Evolutionary conservation across 352 stramenopile genomes (phyloP), one percentile per base, ranked within the genome.

Genomic region (Globisporangium spiculum): DNA sequence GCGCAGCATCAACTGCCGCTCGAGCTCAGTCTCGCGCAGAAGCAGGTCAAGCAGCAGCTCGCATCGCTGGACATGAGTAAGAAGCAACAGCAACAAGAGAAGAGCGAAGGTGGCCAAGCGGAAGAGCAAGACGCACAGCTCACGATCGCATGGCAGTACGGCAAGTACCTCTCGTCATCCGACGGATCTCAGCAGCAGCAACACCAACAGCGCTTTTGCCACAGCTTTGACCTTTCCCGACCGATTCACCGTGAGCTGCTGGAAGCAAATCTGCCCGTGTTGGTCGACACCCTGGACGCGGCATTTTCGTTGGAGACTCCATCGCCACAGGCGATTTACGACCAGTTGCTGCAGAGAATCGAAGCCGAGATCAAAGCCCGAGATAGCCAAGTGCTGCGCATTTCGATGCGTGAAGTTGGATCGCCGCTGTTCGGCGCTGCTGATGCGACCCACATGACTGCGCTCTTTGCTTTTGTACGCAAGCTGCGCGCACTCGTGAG

Each of bases 71-170:
- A 70, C n/a, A 12, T 68, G 7, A 30, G 6, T 14, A 36, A 24
- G 1, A 63, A 34, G 3, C 50, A 62, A 16, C 48, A 52, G 8
- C 57, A 66, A 41, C 22, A 73, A 4, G 24, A 70, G 9, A 44
- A 71, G 54, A 4, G 22, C 4, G 8, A 63, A 0, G 8, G 4
- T 2, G 53, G 14, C 1, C 53, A 59, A 38, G 53, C 53, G n/a
- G 53, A 38, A 27, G 41, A 74, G 4, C 48, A 75, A 1, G 57
- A 73, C 8, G 55, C 60, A 1, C 4, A 72, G 56, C 73, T 93
- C 24, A 88, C 74, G 8, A 93, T 93, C 59, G 85, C 85, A 18
- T 93, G 85, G 85, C 85, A 93, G 69, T 93, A 93, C 63, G 71
- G 78, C 57, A 93, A 93, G 63, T 91, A 91, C 64, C 50, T 67